phyloP scores from a whole-genome alignment of 106 monocot genomes.

The Vanilla planifolia region DNA sequence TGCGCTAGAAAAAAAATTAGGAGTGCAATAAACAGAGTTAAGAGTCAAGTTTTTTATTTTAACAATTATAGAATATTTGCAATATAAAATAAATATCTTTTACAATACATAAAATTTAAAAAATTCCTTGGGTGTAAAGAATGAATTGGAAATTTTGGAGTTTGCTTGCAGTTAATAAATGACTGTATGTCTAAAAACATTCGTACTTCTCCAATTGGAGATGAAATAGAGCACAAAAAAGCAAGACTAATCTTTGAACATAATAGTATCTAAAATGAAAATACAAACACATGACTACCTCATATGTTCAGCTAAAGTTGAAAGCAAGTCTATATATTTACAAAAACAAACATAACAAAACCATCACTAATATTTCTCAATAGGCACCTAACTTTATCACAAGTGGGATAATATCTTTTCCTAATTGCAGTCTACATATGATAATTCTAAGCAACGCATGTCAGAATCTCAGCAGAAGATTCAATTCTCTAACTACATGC shows the following conservation, averaged over 20 bases:
- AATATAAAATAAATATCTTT: slow-evolving; percentile 1
- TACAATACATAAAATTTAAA: background rate
- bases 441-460: too few relatives aligned
- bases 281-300: background rate
- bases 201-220: too few relatives aligned
- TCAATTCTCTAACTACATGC: too few relatives aligned
- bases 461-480: too few relatives aligned
- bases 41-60: background rate
- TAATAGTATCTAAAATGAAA: too few relatives aligned
- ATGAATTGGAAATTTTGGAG: background rate
- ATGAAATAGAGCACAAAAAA: background rate
- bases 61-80: background rate
- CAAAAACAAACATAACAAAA: too few relatives aligned
- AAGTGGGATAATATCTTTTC: too few relatives aligned
- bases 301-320: background rate
- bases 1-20: background rate
- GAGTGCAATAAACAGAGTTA: background rate
- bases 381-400: too few relatives aligned
- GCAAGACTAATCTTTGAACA: too few relatives aligned
- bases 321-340: background rate
- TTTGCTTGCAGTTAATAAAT: background rate
- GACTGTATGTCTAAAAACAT: too few relatives aligned
- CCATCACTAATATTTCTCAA: too few relatives aligned
- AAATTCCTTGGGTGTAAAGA: background rate
- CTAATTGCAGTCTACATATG: too few relatives aligned